Base-by-base conservation (phyloP, 2,329 filamentous ascomycete genomes). In the Phialophora macrospora region DNA sequence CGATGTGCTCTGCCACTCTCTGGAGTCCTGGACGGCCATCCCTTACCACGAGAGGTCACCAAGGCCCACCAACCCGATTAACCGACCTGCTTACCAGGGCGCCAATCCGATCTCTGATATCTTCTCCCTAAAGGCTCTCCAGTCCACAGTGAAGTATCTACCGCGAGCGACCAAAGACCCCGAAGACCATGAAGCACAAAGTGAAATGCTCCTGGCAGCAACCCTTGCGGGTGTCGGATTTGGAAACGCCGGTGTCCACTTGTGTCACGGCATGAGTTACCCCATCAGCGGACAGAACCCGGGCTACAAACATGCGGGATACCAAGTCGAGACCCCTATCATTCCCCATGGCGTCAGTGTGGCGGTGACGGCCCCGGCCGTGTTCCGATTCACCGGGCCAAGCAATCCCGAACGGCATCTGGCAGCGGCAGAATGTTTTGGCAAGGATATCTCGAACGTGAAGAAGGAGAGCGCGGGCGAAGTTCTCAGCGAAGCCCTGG, bases 81-180 rank as follows among this genome's bases (percentile, higher is more conserved):
- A 94, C 66, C 85, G 95, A 3, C 95, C 95, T 0, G 93, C 95
- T 0, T 99, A 99, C 76, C 95, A 99, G 78, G 95, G 95, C 48
- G 93, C 95, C 6, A 99, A 99, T 76, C 95, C 95, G 2, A 99
- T 99, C 73, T 96, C 91, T 51, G 95, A 99, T 76, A 94, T 99
- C 71, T 99, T 99, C 82, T 96, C 92, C 3, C 84, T 99, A 22
- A 89, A 91, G 72, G 93, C 95, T 0, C 85, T 99, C 5, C 85
- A 87, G 32, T 86, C 87, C 72, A 97, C 93, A 0, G 88, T 97
- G 70, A 93, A 97, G 79, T 99, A 97, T 75, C 88, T 99, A 0
- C 95, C 94, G 0, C 87, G 94, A 63, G 90, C 93, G 0, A 91
- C 96, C 2, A 88, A 85, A 64, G 91, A 98, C 73, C 93, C 94